Evolutionary conservation across 148 eudicot species (phyloP).

Genomic region (Rhododendron kiyosumense): DNA sequence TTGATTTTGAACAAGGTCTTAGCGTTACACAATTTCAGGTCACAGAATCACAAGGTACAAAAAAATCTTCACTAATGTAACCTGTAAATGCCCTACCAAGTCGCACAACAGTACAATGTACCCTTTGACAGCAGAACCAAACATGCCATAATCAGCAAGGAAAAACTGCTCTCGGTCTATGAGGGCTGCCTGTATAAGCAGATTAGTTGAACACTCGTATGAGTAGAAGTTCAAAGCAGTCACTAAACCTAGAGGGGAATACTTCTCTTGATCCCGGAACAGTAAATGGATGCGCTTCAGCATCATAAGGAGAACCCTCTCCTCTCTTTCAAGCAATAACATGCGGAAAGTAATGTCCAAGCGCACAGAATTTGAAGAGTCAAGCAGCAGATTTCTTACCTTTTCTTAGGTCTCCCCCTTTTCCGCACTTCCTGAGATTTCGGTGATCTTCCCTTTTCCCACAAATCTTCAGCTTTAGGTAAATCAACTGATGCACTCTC

Average conservation of each 20-base stretch:
- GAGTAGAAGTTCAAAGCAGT: background rate
- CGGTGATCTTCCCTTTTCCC: conserved; percentile 12
- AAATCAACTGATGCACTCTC: conserved; percentile 4
- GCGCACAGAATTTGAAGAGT: background rate
- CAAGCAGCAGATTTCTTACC: conserved; percentile 12
- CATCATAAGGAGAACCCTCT: background rate
- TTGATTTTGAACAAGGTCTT: background rate
- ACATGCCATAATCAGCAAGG: background rate
- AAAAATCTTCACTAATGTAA: background rate
- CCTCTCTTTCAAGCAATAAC: background rate
- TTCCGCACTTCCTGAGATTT: background rate
- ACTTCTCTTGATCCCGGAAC: background rate
- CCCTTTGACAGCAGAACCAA: background rate
- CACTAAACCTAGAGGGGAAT: background rate
- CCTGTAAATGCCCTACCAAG: background rate
- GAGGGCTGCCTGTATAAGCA: background rate
- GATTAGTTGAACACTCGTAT: background rate
- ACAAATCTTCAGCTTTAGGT: conserved; percentile 15
- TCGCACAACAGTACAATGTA: background rate
- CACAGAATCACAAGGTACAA: background rate
- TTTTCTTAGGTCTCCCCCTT: conserved; percentile 16
- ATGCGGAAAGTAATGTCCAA: background rate
- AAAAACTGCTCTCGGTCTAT: background rate
- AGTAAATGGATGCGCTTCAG: background rate
- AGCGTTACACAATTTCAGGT: background rate